A percentile compares a stretch with the other conserved stretches of the same genome.
Conservation (phyloP, 768 basidiomycete genomes). For the Leccinum barrowsii region DNA sequence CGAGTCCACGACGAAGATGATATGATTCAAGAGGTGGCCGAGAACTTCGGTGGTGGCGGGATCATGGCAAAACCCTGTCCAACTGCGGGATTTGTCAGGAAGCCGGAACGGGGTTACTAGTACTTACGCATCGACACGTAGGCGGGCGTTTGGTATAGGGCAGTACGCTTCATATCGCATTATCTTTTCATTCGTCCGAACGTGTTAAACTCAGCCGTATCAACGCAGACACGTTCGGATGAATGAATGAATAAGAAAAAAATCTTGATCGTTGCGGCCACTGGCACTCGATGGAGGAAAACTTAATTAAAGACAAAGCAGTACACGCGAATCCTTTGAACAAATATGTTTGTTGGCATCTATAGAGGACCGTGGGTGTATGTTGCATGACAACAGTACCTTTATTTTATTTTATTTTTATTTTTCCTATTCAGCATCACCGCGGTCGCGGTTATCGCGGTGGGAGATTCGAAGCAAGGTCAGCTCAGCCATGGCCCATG, state of each 20-base stretch:
- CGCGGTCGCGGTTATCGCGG: neutral
- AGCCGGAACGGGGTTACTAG: conserved; percentile 5
- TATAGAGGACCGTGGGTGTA: neutral
- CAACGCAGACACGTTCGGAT: neutral
- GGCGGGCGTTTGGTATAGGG: neutral
- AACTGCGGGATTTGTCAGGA: neutral
- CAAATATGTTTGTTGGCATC: conserved; percentile 8
- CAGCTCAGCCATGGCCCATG: neutral
- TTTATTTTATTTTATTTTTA: neutral
- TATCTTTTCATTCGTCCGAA: neutral
- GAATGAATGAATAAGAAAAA: neutral
- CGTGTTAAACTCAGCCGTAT: neutral
- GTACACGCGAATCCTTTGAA: neutral
- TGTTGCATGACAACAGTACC: conserved; percentile 15
- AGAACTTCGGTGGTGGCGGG: neutral
- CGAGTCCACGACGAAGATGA: neutral
- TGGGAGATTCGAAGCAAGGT: neutral
- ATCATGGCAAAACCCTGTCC: conserved; percentile 9
- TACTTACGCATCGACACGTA: neutral
- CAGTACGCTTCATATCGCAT: neutral
- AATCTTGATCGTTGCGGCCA: neutral
- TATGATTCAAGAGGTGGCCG: neutral
- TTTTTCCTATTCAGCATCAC: conserved; percentile 1
- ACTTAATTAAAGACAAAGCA: neutral
- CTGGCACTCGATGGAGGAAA: neutral